Base-by-base conservation (phyloP, 2,329 filamentous ascomycete species). In the Aspergillus puulaauensis region DNA sequence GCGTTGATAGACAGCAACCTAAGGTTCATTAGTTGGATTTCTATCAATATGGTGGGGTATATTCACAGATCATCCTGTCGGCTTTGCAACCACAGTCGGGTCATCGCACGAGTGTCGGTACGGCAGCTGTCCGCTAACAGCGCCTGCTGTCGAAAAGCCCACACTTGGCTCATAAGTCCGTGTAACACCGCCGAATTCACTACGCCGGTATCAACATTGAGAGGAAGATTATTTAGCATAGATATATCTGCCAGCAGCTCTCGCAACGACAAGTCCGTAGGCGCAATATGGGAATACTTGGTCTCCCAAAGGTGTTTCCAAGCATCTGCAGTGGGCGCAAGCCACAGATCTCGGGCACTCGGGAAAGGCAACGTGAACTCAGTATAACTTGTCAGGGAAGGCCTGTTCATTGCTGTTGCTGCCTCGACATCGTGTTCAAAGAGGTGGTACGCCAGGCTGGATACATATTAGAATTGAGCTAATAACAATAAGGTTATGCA, bases 401-500 rank as follows among this genome's bases (percentile, higher is more conserved):
- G 53, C 6, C 53, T 39, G 27, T 55, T 55, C 46, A 55, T 55
- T 6, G 53, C 53, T 7, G 53, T 24, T 1, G 45, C 53, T n/a
- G n/a, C 53, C 21, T 55, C 53, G 7, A 50, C 53, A 23, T 55
- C 53, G 19, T 55, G 53, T 23, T 50, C 53, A 33, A 55, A 55
- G 0, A 55, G 23, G 27, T 55, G 53, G 31, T 55, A 50, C 2
- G 45, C 45, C 3, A 55, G 27, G 3, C 53, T 55, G 19, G 4
- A 15, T 8, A 6, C n/a, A n/a, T 6, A 17, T 41, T n/a, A 33
- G 24, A 31, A 31, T 17, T 8, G 9, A 15, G 41, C 23, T 3
- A 12, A 8, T 27, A 6, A 4, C 6, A 31, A 14, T 3, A 17
- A 12, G 6, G 15, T 31, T 19, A 11, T 2, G 4, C 21, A 17